phyloP scores from a whole-genome alignment of 345 rosid genomes.

The Carallia pectinifolia region DNA sequence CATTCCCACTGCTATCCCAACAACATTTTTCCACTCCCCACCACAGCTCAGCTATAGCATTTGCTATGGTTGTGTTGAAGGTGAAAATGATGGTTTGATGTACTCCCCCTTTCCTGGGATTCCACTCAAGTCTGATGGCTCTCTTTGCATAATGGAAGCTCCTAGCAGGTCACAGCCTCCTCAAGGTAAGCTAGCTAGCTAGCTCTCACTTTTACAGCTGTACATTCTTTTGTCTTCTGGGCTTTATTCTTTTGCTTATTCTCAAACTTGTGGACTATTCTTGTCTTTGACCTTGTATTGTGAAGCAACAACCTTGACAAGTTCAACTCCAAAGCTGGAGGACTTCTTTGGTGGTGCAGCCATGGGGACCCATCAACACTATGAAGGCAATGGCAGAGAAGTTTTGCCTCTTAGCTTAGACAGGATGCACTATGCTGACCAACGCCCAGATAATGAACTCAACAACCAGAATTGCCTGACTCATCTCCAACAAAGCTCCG shows the following conservation, averaged over 20 bases:
- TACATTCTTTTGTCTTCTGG: conserved; percentile 22
- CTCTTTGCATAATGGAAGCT: conserved; percentile 90
- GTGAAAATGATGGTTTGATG: conserved; percentile 33
- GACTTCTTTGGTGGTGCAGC: conserved; percentile 76
- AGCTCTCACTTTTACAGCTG: background rate
- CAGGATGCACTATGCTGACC: conserved; percentile 52
- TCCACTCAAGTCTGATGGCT: conserved; percentile 95
- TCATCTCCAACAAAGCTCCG: conserved; percentile 31
- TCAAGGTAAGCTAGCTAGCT: conserved; percentile 43
- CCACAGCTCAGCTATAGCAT: conserved; percentile 42
- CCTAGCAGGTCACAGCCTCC: conserved; percentile 64
- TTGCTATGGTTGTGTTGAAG: conserved; percentile 46
- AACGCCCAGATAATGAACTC: conserved; percentile 34
- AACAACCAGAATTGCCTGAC: conserved; percentile 33
- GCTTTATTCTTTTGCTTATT: conserved; percentile 21
- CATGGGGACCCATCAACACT: conserved; percentile 67
- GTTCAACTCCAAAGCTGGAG: conserved; percentile 77
- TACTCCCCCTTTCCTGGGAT: conserved; percentile 64
- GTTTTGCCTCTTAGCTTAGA: conserved; percentile 77
- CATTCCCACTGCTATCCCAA: conserved; percentile 33
- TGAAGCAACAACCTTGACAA: conserved; percentile 47
- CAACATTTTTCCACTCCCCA: conserved; percentile 35
- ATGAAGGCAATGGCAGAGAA: conserved; percentile 51
- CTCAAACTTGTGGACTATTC: conserved; percentile 15
- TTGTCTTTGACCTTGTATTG: conserved; percentile 29